Percentiles rank a stretch among this genome's conserved stretches.
phyloP scores from a whole-genome alignment of 805 yeast genomes.

The Ogataea paradorogensis region DNA sequence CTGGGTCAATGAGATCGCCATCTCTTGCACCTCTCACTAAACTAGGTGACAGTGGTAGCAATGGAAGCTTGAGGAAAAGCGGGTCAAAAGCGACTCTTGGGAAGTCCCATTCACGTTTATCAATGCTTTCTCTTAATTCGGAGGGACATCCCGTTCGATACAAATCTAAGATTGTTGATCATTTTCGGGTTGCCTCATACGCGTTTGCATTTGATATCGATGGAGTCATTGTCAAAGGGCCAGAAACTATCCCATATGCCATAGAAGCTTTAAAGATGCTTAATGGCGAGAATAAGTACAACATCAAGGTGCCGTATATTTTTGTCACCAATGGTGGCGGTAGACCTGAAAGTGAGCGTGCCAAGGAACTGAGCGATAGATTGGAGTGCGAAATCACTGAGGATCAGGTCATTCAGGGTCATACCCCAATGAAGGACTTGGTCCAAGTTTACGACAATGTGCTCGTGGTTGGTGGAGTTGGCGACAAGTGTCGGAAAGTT shows the following conservation, averaged over 20 bases:
- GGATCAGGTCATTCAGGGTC: constrained; percentile 88
- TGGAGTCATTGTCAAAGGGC: constrained; percentile 85
- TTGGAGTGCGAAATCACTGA: constrained; percentile 59
- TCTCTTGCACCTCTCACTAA: constrained; percentile 24
- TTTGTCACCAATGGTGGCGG: constrained; percentile 95
- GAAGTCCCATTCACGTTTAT: constrained; percentile 26
- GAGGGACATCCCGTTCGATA: constrained; percentile 38
- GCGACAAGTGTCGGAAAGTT: constrained; percentile 77
- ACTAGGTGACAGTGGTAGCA: constrained; percentile 14
- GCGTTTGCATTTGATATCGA: constrained; percentile 94
- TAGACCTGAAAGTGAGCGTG: constrained; percentile 70
- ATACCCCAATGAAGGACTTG: constrained; percentile 88
- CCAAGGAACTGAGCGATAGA: constrained; percentile 63
- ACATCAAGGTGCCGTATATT: constrained; percentile 77
- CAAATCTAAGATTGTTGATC: constrained; percentile 58
- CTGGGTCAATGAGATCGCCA: constrained; percentile 31
- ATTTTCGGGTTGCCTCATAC: constrained; percentile 70
- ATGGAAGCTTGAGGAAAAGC: constrained; percentile 21
- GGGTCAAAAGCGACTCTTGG: constrained; percentile 20
- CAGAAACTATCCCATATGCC: constrained; percentile 80
- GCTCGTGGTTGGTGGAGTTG: constrained; percentile 85
- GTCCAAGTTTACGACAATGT: constrained; percentile 67
- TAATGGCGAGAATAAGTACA: constrained; percentile 74
- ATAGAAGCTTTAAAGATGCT: constrained; percentile 66
- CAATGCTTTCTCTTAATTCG: constrained; percentile 24